phyloP scores from a whole-genome alignment of 139 green algal species.

The Spirogloea muscicola region DNA sequence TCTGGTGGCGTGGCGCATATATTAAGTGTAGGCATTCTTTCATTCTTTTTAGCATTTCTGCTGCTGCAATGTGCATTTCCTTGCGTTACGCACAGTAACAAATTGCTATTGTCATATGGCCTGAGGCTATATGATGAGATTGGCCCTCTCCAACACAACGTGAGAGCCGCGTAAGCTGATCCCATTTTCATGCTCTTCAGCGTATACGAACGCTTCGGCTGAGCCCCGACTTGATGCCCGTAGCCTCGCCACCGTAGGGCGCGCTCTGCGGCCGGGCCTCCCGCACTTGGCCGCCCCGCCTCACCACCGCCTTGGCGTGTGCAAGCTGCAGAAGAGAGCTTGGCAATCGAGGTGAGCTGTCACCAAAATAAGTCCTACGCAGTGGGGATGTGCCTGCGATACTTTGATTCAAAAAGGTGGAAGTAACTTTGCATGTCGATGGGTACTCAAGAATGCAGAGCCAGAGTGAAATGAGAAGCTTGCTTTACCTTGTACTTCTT shows the following conservation, averaged over 20 bases:
- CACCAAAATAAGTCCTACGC: neutral
- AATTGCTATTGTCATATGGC: no score
- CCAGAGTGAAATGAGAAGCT: neutral
- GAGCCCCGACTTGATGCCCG: conserved; percentile 83
- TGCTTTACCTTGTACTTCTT: conserved; percentile 57
- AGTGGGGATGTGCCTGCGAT: conserved; percentile 8
- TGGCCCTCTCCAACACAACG: no score
- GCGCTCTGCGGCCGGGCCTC: conserved; percentile 47
- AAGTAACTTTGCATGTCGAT: neutral
- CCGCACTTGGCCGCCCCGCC: conserved; percentile 84
- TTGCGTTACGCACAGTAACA: no score
- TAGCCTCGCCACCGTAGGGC: conserved; percentile 86
- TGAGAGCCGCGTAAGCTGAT: no score
- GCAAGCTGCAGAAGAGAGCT: neutral
- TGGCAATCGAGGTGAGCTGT: neutral
- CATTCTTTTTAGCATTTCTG: no score
- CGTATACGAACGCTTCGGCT: conserved; percentile 23
- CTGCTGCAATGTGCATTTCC: no score
- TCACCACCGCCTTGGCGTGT: conserved; percentile 64
- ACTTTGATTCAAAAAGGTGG: neutral
- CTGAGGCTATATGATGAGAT: no score
- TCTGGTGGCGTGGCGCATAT: no score
- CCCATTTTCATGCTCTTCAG: no score
- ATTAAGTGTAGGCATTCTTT: no score
- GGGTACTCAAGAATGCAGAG: neutral